Evolutionary conservation across 441 rosid species (phyloP), one percentile per base, ranked within the genome.

Genomic region (Macaranga tanarius): DNA sequence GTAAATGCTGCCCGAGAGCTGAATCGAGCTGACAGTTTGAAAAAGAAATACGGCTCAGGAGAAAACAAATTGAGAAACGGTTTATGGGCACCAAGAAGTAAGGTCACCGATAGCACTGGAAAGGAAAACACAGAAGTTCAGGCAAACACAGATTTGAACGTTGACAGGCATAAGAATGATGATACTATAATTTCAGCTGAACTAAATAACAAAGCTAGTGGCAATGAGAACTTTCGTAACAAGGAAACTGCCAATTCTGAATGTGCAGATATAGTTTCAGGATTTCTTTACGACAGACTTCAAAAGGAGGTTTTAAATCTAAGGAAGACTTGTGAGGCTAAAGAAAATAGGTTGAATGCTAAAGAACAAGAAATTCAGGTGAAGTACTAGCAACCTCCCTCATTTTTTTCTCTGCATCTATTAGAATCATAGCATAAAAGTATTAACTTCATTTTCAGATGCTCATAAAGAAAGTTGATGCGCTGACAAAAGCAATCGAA

Each of bases 361-460:
- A 95, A 92, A 77, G 90, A 92, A 57, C 84, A 88, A 70, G 90
- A 95, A 83, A 91, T 95, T 79, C 88, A 86, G 95, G 99, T 91
- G 68, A 75, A 55, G 31, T n/a, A 56, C 26, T 19, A 52, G 50
- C 55, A 6, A 17, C 50, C 16, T 62, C 10, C 57, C 62, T 70
- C 45, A 38, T 15, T 28, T 19, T 12, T 28, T 22, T 69, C 44
- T 70, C 13, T 15, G 26, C 57, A 50, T 25, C 5, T 40, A 28
- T 51, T 34, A 45, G 50, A 31, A 62, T 8, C 10, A 15, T 23
- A 7, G 9, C 28, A 31, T 28, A 26, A 19, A 71, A 26, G 50
- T n/a, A 67, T 48, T 80, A 56, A 72, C 59, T 16, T 7, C 2
- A 5, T 56, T 79, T 77, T 22, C 83, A 94, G 98, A 84, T 85